Conservation (phyloP, 306 rosid species). For the Ormosia emarginata region DNA sequence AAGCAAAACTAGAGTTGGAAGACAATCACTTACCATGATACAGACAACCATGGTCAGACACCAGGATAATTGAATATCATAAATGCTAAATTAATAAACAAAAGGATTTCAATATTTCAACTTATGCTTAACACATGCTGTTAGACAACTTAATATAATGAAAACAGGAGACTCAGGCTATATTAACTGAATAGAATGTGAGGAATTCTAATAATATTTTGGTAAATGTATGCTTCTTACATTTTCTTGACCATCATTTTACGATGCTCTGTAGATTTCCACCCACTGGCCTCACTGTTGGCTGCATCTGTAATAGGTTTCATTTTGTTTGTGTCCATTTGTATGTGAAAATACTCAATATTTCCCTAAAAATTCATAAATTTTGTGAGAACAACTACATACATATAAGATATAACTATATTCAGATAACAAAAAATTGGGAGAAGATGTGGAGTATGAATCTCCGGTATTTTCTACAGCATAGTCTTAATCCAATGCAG, state of each 20-base stretch:
- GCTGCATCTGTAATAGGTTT: background rate
- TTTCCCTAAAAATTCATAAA: background rate
- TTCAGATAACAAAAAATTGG: background rate
- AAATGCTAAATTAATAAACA: background rate
- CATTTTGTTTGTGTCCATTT: background rate
- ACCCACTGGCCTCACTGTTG: background rate
- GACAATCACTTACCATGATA: too few species aligned
- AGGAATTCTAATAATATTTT: background rate
- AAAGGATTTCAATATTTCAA: background rate
- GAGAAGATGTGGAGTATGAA: background rate
- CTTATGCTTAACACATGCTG: background rate
- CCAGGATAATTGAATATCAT: background rate
- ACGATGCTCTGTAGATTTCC: constrained; percentile 8
- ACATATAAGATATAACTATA: background rate
- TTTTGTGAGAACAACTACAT: background rate
- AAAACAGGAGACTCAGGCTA: background rate
- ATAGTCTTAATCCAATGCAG: background rate
- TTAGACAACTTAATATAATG: background rate
- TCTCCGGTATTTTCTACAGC: background rate
- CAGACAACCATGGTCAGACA: background rate
- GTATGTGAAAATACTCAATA: background rate
- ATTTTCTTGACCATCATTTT: background rate
- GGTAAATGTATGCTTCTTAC: background rate
- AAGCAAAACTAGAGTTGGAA: background rate
- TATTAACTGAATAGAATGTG: background rate